These are phyloP conservation scores for Sonneratia alba DNA, from an alignment of 345 rosid species.

Conservation along the genomic window DNA sequence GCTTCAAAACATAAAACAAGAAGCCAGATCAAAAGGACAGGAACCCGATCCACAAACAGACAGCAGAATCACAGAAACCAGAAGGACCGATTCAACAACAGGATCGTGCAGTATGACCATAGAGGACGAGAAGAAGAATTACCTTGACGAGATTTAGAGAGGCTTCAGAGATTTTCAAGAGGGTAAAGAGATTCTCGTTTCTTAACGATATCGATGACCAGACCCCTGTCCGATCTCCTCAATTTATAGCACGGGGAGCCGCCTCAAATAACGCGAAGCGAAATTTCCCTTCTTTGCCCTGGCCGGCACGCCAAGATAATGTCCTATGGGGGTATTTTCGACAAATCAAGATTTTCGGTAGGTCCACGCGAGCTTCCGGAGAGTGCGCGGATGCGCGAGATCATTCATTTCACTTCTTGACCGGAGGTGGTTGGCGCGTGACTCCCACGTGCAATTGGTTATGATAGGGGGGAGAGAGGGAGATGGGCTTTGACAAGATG, in stretches of 20 bases:
- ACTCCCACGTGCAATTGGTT: neutral
- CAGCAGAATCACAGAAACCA: neutral
- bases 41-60: neutral
- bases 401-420: neutral
- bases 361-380: neutral
- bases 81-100: neutral
- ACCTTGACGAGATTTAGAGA: slow-evolving; percentile 2
- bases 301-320: neutral
- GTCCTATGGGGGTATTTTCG: neutral
- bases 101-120: neutral
- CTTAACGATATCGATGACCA: neutral
- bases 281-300: neutral
- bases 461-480: neutral
- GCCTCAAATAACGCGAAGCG: neutral
- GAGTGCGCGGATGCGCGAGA: neutral
- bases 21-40: neutral
- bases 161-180: neutral
- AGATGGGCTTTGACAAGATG: neutral
- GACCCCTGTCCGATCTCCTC: neutral
- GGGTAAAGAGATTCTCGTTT: neutral
- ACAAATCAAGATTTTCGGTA: neutral
- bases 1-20: neutral
- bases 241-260: neutral
- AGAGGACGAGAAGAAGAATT: neutral
- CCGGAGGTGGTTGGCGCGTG: neutral